These are phyloP conservation scores for Dichotomopilus funicola DNA, from an alignment of 2,329 filamentous ascomycete species.

Conservation along the genomic window DNA sequence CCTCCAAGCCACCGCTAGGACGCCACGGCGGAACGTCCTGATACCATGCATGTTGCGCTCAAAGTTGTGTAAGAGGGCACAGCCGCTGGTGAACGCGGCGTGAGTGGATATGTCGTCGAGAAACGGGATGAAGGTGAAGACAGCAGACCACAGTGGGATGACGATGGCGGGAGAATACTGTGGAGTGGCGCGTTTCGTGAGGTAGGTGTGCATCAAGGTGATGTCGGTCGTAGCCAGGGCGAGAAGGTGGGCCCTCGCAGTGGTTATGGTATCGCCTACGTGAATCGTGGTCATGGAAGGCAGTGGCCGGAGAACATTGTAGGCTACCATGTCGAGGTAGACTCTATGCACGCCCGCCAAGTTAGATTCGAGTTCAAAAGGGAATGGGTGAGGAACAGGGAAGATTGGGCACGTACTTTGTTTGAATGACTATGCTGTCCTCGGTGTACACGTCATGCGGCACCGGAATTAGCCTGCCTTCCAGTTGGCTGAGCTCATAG, in stretches of 20 bases:
- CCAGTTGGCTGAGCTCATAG: neutral
- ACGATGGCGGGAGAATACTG: neutral
- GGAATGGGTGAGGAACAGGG: neutral
- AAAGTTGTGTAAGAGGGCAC: neutral
- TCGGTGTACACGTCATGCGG: neutral
- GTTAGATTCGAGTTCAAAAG: neutral
- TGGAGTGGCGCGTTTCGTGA: neutral
- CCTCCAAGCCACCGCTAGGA: neutral
- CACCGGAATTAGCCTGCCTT: neutral
- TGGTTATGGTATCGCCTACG: neutral
- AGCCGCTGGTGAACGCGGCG: neutral
- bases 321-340: slow-evolving; percentile 6
- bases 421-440: slow-evolving; percentile 1
- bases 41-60: neutral
- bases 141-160: neutral
- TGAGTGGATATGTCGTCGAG: neutral
- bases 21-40: neutral
- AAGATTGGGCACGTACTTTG: slow-evolving; percentile 4
- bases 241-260: neutral
- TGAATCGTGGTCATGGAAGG: neutral
- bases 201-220: neutral
- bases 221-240: neutral
- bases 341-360: neutral
- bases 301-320: slow-evolving; percentile 11
- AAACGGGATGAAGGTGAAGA: neutral